Evolutionary conservation across 495 filamentous ascomycete species (phyloP), one percentile per base, ranked within the genome.

Genomic region (Geoglossum glabrum): DNA sequence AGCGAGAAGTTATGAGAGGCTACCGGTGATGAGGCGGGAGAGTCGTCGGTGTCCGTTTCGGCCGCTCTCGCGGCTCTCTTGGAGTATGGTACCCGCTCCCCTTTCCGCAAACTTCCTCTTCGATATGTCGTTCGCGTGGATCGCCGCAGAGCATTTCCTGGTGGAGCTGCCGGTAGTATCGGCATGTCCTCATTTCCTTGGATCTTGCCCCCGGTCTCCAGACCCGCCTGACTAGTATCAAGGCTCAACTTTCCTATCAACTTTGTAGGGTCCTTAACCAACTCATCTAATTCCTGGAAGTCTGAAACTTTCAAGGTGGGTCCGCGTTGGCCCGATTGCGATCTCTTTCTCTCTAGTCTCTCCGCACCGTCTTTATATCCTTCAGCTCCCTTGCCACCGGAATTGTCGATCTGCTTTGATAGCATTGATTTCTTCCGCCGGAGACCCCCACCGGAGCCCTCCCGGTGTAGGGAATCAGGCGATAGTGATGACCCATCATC

Each of bases 351-450:
- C 61, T 87, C 85, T 43, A 96, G 69, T 61, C 81, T 76, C 51
- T 97, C 92, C 0, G 90, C 87, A 19, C 92, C 92, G 71, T 99
- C 90, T 57, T 79, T 73, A 66, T 92, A 95, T 43, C 77, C 77
- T 27, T 79, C 76, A 15, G 74, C 76, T 23, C 75, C 77, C 55
- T 69, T 68, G 3, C 83, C 84, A 3, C 76, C 76, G 4, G 76
- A 74, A 60, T 77, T 83, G 61, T 95, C 85, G 56, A 99, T 85
- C 68, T 96, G 89, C 61, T 81, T 81, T 6, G 90, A 96, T 11
- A 99, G 73, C 89, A 95, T 96, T 0, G 90, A 96, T 67, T 90
- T 90, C 70, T 95, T 95, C 63, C 92, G 80, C 61, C 82, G 75
- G 57, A 97, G 68, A 43, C 84, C 74, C 21, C 77, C 75, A 5